Base-by-base conservation (phyloP, 139 green algal genomes). In the Chlorella sorokiniana region DNA sequence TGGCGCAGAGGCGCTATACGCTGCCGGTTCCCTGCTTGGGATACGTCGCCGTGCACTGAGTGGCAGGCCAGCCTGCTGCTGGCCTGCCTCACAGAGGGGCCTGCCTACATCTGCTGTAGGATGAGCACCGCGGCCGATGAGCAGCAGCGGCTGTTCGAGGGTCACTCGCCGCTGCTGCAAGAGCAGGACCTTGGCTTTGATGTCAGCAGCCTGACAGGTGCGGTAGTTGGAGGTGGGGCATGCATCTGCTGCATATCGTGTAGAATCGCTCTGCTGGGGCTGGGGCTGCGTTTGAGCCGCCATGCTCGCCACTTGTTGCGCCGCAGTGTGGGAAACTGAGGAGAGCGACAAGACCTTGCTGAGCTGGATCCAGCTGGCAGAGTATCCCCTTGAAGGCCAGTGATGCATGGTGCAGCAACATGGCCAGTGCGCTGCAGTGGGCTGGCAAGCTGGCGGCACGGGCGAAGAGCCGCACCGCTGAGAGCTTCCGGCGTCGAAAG, bases 321-420 rank as follows among this genome's bases (percentile, higher is more conserved):
- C 62, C 38, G 38, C 73, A 69, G n/a, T 88, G n/a, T 88, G 84
- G 84, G 67, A 80, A 41, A 88, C 81, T 22, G 68, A 78, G 14
- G 37, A 42, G 40, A 48, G 61, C 65, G 84, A 88, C 67, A 59
- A 45, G 40, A 51, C 51, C 16, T 38, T 83, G 78, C 1, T 3
- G 2, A 77, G 42, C 48, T 83, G 78, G 78, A 27, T 27, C 18
- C 67, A 69, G 45, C 41, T 83, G 78, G 69, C 69, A 20, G 68
- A 78, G 1, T 68, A 65, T 27, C 45, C 51, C 33, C 77, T 83
- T 14, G 25, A 31, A 59, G 41, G 68, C 2, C 16, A 59, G 48
- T n/a, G 16, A 59, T 16, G 18, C 31, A 72, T 59, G 48, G n/a
- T n/a, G n/a, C n/a, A n/a, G n/a, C n/a, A n/a, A n/a, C n/a, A n/a